These are phyloP conservation scores for Neobulgaria alba DNA, from an alignment of 2,329 filamentous ascomycete species.

Conservation along the genomic window DNA sequence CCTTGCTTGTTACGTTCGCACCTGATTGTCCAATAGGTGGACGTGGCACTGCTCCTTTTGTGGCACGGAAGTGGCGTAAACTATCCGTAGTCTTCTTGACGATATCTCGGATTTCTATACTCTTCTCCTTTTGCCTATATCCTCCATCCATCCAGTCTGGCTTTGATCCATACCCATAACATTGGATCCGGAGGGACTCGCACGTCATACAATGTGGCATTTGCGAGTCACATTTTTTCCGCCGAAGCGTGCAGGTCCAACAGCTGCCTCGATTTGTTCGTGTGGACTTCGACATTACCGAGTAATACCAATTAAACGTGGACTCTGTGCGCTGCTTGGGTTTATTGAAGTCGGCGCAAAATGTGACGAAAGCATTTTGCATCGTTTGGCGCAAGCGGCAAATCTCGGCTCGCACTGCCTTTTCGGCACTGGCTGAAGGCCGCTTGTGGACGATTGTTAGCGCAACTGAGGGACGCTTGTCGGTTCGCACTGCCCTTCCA, in stretches of 20 bases:
- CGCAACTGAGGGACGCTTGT: too few relatives aligned
- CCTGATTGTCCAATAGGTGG: too few relatives aligned
- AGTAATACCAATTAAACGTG: background rate
- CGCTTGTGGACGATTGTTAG: background rate
- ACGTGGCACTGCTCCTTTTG: too few relatives aligned
- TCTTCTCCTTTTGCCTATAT: constrained; percentile 36
- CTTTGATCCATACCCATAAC: constrained; percentile 39
- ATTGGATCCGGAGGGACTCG: constrained; percentile 40
- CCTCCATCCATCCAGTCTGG: constrained; percentile 20
- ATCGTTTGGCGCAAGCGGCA: background rate
- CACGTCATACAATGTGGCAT: constrained; percentile 51
- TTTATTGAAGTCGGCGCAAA: too few relatives aligned
- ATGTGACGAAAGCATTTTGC: background rate
- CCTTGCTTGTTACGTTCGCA: background rate
- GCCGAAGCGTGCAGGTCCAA: constrained; percentile 55
- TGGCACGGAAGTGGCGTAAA: background rate
- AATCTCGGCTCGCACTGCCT: background rate
- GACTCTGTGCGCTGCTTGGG: background rate
- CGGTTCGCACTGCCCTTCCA: too few relatives aligned
- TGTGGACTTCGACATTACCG: background rate
- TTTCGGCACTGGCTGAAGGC: background rate
- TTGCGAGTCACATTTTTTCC: constrained; percentile 59
- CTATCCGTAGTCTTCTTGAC: constrained; percentile 42
- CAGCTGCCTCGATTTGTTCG: constrained; percentile 35
- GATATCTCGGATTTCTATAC: constrained; percentile 42